These are phyloP conservation scores for Hymenoscyphus linearis DNA, from an alignment of 2,329 filamentous ascomycete genomes.

Conservation along the genomic window DNA sequence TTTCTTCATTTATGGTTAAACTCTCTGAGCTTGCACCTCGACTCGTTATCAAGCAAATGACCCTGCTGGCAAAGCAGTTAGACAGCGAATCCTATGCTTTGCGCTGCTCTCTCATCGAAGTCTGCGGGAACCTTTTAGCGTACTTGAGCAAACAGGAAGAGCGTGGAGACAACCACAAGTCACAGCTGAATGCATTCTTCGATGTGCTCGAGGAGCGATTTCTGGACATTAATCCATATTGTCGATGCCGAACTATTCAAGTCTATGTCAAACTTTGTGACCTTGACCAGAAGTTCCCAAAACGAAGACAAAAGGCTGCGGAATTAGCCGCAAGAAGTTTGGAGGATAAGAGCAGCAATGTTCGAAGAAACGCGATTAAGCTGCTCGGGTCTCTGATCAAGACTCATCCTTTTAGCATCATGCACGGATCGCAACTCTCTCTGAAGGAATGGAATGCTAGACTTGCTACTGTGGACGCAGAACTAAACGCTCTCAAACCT, in stretches of 20 bases:
- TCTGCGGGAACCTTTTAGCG: constrained; percentile 90
- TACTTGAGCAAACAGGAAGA: constrained; percentile 91
- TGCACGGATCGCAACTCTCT: constrained; percentile 83
- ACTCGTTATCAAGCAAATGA: constrained; percentile 96
- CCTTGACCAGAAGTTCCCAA: constrained; percentile 92
- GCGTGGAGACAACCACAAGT: constrained; percentile 85
- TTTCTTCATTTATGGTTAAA: constrained; percentile 88
- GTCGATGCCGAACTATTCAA: constrained; percentile 83
- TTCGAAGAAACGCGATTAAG: constrained; percentile 91
- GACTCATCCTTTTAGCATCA: constrained; percentile 87
- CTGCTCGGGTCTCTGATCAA: constrained; percentile 81
- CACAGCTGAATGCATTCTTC: constrained; percentile 93
- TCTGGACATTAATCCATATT: constrained; percentile 94
- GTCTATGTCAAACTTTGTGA: constrained; percentile 91
- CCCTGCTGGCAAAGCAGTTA: constrained; percentile 84
- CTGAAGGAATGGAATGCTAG: constrained; percentile 80
- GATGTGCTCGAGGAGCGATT: constrained; percentile 95
- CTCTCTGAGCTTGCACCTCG: constrained; percentile 88
- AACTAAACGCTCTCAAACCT: constrained; percentile 76
- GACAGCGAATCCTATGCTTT: constrained; percentile 97
- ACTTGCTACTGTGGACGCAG: constrained; percentile 74
- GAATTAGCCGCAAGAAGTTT: constrained; percentile 84
- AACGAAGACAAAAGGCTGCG: constrained; percentile 79
- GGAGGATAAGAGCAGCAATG: constrained; percentile 97
- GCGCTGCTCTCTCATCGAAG: constrained; percentile 88